These are phyloP conservation scores for Rhynchosporium graminicola DNA, from an alignment of 2,329 filamentous ascomycete species.

Conservation along the genomic window DNA sequence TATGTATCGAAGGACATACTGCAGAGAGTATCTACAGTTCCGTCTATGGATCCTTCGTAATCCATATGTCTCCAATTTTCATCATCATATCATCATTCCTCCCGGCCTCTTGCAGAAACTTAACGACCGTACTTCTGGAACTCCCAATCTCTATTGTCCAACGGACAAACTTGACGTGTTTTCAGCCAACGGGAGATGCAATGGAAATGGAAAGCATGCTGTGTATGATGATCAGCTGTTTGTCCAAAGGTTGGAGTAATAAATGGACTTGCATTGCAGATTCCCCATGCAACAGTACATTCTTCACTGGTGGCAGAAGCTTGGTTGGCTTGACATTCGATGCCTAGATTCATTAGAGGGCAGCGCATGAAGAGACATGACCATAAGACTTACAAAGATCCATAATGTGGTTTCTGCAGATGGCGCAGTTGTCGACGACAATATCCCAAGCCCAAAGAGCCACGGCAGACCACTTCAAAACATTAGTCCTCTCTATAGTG, in stretches of 20 bases:
- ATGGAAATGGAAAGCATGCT: conserved; percentile 99
- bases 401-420: conserved; percentile 99
- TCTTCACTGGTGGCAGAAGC: conserved; percentile 96
- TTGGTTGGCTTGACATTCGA: conserved; percentile 98
- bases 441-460: conserved; percentile 99
- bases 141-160: conserved; percentile 99
- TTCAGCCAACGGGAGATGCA: conserved; percentile 99
- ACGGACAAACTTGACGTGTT: conserved; percentile 95
- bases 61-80: conserved; percentile 7
- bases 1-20: conserved; percentile 19
- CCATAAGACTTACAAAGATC: conserved; percentile 72
- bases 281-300: conserved; percentile 98
- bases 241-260: not conserved
- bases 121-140: conserved; percentile 95
- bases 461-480: conserved; percentile 88
- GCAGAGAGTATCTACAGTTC: conserved; percentile 6
- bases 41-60: not conserved
- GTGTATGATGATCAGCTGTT: conserved; percentile 21
- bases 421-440: conserved; percentile 98
- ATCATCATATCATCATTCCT: conserved; percentile 17
- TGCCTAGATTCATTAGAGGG: conserved; percentile 56
- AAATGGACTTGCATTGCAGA: conserved; percentile 80
- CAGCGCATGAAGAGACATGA: not conserved
- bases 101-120: conserved; percentile 19
- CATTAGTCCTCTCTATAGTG: conserved; percentile 16